Percentiles rank a stretch among this genome's conserved stretches.
Evolutionary conservation across 129 eudicot genomes (phyloP).

Genomic region (Lonicera japonica): DNA sequence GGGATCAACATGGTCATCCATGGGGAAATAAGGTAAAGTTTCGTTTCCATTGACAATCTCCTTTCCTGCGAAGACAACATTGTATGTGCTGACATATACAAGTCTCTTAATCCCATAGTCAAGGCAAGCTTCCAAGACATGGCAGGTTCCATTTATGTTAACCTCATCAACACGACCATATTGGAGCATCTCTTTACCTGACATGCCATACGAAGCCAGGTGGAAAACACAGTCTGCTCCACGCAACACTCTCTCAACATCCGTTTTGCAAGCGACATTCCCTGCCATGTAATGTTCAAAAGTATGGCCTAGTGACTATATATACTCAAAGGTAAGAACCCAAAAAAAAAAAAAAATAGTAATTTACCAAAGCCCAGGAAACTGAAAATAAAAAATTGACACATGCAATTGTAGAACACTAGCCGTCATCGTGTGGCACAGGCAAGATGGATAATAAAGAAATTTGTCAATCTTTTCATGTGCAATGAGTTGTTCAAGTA

Average conservation of each 20-base stretch:
- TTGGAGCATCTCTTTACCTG: slow-evolving; percentile 97
- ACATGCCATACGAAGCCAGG: slow-evolving; percentile 96
- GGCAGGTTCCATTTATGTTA: slow-evolving; percentile 83
- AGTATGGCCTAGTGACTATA: neutral
- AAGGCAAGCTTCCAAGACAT: slow-evolving; percentile 72
- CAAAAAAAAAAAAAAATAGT: neutral
- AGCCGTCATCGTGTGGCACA: no score
- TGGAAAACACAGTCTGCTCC: slow-evolving; percentile 91
- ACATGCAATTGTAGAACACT: no score
- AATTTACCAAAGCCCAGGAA: neutral
- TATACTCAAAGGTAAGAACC: slow-evolving; percentile 2
- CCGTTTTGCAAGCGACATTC: slow-evolving; percentile 52
- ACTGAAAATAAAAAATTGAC: no score
- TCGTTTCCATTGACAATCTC: slow-evolving; percentile 89
- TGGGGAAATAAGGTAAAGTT: slow-evolving; percentile 60
- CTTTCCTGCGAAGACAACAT: slow-evolving; percentile 85
- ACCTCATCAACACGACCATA: slow-evolving; percentile 73
- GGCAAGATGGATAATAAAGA: no score
- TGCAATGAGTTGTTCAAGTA: no score
- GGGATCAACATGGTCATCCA: slow-evolving; percentile 78
- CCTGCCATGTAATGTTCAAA: slow-evolving; percentile 31
- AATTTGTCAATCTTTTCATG: no score
- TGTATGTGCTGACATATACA: slow-evolving; percentile 80
- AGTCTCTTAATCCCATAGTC: slow-evolving; percentile 66
- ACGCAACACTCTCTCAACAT: slow-evolving; percentile 62